These are phyloP conservation scores for Penicillium sp. DNA, from an alignment of 2,329 filamentous ascomycete species.

Conservation along the genomic window DNA sequence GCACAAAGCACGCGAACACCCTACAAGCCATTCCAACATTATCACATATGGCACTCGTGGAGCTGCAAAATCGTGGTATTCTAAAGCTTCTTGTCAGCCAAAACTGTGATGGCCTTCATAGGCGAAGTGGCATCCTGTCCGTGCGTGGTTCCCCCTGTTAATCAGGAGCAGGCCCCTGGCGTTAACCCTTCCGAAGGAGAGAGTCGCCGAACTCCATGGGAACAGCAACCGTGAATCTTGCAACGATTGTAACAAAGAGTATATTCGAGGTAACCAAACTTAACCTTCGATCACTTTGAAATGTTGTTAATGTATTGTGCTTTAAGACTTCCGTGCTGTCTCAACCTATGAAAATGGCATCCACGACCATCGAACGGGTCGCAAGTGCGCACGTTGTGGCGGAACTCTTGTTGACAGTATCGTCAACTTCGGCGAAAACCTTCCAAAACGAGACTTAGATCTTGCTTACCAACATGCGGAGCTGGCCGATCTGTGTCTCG, in stretches of 20 bases:
- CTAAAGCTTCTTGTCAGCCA: not conserved
- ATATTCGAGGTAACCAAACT: not conserved
- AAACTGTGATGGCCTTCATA: slow-evolving; percentile 1
- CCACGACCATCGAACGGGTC: slow-evolving; percentile 56
- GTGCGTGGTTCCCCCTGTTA: not conserved
- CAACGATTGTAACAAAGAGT: not conserved
- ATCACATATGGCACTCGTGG: not conserved
- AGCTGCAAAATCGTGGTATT: not conserved
- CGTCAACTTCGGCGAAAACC: slow-evolving; percentile 6
- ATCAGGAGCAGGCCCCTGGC: not conserved
- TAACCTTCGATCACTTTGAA: no score
- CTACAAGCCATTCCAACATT: not conserved
- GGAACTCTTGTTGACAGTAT: slow-evolving; percentile 39
- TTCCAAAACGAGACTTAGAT: not conserved
- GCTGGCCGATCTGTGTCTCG: slow-evolving; percentile 55
- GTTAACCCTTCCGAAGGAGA: slow-evolving; percentile 1
- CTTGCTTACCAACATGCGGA: slow-evolving; percentile 46
- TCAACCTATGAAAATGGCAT: slow-evolving; percentile 51
- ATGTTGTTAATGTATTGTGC: not conserved
- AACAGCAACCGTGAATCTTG: not conserved
- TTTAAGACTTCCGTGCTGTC: slow-evolving; percentile 22
- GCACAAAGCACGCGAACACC: not conserved
- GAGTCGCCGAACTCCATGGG: not conserved
- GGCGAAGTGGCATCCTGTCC: not conserved
- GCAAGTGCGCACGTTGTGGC: slow-evolving; percentile 51